Percentiles rank a stretch among this genome's conserved stretches.
Conservation (phyloP, 2,329 filamentous ascomycete genomes). For the Fusarium transvaalense region DNA sequence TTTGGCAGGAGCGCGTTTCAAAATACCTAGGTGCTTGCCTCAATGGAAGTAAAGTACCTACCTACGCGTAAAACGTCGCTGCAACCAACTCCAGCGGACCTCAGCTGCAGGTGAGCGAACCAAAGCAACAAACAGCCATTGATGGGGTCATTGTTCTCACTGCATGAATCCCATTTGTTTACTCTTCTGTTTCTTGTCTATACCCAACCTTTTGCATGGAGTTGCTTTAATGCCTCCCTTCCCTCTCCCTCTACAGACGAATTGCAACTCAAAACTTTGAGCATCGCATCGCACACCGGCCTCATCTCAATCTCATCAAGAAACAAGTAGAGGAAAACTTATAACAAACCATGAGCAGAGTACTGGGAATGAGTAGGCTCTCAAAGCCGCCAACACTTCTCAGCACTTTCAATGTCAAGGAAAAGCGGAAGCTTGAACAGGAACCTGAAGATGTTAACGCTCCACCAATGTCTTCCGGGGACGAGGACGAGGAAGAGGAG, state of each 20-base stretch:
- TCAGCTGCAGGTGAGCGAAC: neutral
- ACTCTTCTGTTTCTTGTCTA: neutral
- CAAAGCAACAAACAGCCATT: constrained; percentile 12
- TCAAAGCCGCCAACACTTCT: constrained; percentile 39
- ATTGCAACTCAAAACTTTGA: neutral
- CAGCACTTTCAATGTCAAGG: constrained; percentile 2
- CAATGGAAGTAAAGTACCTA: too few species aligned
- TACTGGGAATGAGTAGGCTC: constrained; percentile 42
- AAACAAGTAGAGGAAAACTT: neutral
- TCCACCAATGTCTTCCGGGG: constrained; percentile 50
- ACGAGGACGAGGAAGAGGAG: constrained; percentile 48
- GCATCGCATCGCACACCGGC: neutral
- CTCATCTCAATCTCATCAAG: neutral
- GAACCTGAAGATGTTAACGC: constrained; percentile 38
- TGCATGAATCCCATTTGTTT: neutral
- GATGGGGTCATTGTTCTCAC: constrained; percentile 2
- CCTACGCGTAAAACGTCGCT: constrained; percentile 3
- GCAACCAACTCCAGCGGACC: constrained; percentile 1
- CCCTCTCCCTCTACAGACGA: neutral
- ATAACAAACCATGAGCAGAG: constrained; percentile 16
- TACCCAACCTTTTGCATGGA: neutral
- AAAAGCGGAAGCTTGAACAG: constrained; percentile 24
- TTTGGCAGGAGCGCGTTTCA: constrained; percentile 33
- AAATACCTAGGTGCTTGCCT: neutral
- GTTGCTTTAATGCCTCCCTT: neutral